Evolutionary conservation across 495 filamentous ascomycete species (phyloP).

Genomic region (Aspergillus heteromorphus): DNA sequence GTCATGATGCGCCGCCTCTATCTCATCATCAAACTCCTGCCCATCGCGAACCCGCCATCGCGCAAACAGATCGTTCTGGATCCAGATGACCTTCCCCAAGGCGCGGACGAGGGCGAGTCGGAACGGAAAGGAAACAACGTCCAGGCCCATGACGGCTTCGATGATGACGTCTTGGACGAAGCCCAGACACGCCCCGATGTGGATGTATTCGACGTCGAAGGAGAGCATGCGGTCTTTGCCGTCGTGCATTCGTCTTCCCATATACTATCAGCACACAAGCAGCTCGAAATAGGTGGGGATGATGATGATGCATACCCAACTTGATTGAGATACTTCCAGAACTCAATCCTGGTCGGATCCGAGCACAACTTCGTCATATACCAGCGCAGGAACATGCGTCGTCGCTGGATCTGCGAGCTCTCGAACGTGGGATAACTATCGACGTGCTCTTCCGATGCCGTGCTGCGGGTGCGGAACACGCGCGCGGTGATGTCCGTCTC

Average conservation of each 20-base stretch:
- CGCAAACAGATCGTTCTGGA: background rate
- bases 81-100: background rate
- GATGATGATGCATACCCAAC: background rate
- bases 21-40: background rate
- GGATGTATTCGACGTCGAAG: background rate
- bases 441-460: background rate
- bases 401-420: background rate
- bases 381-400: background rate
- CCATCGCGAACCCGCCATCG: background rate
- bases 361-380: slow-evolving; percentile 1
- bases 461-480: background rate
- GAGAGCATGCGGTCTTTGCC: slow-evolving; percentile 2
- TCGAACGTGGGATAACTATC: background rate
- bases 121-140: background rate
- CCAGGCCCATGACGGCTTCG: background rate
- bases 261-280: no score
- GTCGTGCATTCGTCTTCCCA: background rate
- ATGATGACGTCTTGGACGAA: background rate
- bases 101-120: background rate
- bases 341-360: background rate
- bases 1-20: background rate
- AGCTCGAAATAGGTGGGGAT: no score
- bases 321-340: background rate
- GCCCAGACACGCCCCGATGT: background rate
- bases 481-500: background rate